Evolutionary conservation across 176 grass and related monocot species (phyloP).

Genomic region (Cenchrus americanus): DNA sequence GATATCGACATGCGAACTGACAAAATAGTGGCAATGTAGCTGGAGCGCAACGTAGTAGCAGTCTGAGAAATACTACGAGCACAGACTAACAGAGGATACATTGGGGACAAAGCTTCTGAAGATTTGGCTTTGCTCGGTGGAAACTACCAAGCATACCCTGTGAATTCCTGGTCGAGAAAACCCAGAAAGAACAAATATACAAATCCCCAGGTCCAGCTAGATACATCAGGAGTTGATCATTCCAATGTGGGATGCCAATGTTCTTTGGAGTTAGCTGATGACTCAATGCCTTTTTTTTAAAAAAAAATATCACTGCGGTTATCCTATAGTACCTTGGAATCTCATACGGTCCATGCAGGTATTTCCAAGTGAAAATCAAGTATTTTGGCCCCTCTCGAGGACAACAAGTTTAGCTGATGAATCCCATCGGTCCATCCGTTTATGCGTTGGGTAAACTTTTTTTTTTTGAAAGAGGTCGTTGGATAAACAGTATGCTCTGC

Average conservation of each 20-base stretch:
- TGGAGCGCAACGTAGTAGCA: not conserved
- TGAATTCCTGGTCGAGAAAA: not conserved
- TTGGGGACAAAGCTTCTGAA: not conserved
- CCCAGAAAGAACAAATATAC: not conserved
- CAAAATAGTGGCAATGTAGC: not conserved
- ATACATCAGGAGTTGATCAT: not conserved
- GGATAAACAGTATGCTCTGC: not conserved
- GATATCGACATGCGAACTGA: not conserved
- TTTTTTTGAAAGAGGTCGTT: not conserved
- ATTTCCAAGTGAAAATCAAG: not conserved
- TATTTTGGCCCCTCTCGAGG: not conserved
- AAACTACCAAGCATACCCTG: not conserved
- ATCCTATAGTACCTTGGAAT: constrained; percentile 10
- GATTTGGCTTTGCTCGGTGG: not conserved
- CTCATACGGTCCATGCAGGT: constrained; percentile 17
- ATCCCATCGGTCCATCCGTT: not conserved
- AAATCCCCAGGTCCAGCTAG: not conserved
- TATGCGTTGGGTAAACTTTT: not conserved
- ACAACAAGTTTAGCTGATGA: not conserved
- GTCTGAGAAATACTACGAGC: not conserved
- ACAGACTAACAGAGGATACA: not conserved
- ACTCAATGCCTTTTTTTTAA: too few species aligned
- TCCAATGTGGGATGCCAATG: not conserved
- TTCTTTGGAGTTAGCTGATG: not conserved
- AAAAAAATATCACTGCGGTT: not conserved